phyloP scores from a whole-genome alignment of 495 filamentous ascomycete species.

The Cercophora samala region DNA sequence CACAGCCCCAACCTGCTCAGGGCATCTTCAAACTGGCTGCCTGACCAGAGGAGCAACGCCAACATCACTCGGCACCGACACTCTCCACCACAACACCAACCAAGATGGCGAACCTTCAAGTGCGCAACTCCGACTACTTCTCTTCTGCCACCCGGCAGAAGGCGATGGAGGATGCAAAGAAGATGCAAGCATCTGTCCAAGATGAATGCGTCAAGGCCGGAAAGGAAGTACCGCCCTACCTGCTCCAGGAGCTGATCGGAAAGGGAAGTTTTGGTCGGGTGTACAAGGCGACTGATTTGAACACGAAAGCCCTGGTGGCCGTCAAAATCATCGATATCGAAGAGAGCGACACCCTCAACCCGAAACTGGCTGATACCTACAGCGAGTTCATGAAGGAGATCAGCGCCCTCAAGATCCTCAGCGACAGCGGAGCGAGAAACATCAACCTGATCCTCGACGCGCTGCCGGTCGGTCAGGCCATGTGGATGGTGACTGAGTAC shows the following conservation, averaged over 20 bases:
- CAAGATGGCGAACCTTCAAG: constrained; percentile 43
- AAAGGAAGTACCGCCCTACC: constrained; percentile 56
- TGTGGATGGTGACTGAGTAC: constrained; percentile 97
- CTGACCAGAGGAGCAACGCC: too few species aligned
- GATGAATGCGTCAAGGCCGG: constrained; percentile 49
- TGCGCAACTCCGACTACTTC: constrained; percentile 36
- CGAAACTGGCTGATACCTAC: constrained; percentile 73
- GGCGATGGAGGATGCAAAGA: constrained; percentile 53
- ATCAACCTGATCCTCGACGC: constrained; percentile 89
- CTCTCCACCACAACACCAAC: constrained; percentile 12
- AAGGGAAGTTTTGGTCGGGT: constrained; percentile 96
- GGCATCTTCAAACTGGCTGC: too few species aligned
- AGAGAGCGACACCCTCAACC: constrained; percentile 69
- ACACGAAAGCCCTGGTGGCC: constrained; percentile 66
- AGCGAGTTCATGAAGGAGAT: constrained; percentile 87
- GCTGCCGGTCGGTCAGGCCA: constrained; percentile 75
- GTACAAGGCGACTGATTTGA: constrained; percentile 69
- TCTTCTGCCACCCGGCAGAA: constrained; percentile 43
- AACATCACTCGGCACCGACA: not conserved
- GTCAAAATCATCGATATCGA: constrained; percentile 98
- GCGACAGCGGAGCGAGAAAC: constrained; percentile 79
- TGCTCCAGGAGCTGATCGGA: constrained; percentile 84
- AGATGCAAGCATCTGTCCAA: constrained; percentile 50
- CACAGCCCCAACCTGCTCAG: not conserved
- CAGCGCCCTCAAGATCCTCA: constrained; percentile 76